Evolutionary conservation across 768 basidiomycete genomes (phyloP).

Genomic region (Serendipita sp.): DNA sequence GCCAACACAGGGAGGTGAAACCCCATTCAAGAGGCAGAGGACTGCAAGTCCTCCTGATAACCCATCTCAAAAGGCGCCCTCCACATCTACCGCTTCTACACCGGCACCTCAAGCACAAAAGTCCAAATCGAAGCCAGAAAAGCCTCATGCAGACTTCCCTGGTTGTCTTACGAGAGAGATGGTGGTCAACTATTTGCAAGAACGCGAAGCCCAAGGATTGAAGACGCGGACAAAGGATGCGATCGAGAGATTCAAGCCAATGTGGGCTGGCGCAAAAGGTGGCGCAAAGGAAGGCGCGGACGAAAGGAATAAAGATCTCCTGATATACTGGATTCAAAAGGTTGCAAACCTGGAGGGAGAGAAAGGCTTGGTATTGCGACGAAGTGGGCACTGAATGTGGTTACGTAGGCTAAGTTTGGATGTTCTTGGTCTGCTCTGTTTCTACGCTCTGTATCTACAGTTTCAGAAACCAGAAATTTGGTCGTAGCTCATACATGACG

Average conservation of each 20-base stretch:
- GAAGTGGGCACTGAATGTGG: no score
- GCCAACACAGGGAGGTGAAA: neutral
- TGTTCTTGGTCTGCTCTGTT: no score
- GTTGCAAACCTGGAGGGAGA: constrained; percentile 7
- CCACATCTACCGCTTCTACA: neutral
- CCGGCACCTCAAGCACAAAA: neutral
- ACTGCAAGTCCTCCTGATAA: neutral
- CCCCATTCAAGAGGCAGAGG: neutral
- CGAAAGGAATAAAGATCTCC: neutral
- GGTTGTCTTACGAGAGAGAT: constrained; percentile 3
- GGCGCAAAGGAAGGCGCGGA: neutral
- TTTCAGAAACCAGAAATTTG: no score
- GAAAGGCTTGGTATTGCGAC: constrained; percentile 12
- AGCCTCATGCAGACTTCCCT: neutral
- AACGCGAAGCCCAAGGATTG: neutral
- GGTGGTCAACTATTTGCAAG: neutral
- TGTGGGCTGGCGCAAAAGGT: neutral
- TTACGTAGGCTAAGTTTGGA: no score
- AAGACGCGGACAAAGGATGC: constrained; percentile 2
- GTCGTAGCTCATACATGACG: no score
- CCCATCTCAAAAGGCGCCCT: neutral
- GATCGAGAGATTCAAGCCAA: constrained; percentile 1
- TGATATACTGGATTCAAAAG: neutral
- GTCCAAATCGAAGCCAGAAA: neutral
- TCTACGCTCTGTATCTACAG: no score